Conservation (phyloP, 495 filamentous ascomycete genomes). For the Trichocladium uniseriatum region DNA sequence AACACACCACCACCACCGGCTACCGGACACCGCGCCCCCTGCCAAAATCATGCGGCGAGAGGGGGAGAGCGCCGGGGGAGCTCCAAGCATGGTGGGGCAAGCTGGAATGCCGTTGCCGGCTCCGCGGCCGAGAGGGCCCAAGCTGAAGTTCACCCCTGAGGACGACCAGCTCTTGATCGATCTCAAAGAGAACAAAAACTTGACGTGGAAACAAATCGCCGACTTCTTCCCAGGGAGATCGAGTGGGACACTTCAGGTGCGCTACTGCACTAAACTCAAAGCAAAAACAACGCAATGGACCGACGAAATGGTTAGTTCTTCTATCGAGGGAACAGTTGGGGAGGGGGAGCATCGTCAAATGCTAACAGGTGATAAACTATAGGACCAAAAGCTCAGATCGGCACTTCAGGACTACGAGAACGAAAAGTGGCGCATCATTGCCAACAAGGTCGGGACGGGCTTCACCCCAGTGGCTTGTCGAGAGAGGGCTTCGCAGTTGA, state of each 20-base stretch:
- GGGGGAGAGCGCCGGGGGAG: slow-evolving; percentile 39
- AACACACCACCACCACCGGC: slow-evolving; percentile 64
- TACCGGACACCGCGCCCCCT: slow-evolving; percentile 55
- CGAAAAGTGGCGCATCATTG: slow-evolving; percentile 80
- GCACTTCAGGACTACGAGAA: slow-evolving; percentile 83
- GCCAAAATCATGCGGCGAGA: slow-evolving; percentile 48
- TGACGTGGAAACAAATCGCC: slow-evolving; percentile 93
- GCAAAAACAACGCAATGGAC: slow-evolving; percentile 89
- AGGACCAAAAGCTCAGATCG: slow-evolving; percentile 70
- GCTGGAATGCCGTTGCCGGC: slow-evolving; percentile 75
- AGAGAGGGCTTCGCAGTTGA: slow-evolving; percentile 60
- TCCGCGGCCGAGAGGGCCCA: slow-evolving; percentile 66
- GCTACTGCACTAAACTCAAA: slow-evolving; percentile 89
- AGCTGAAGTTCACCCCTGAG: slow-evolving; percentile 82
- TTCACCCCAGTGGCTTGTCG: slow-evolving; percentile 78
- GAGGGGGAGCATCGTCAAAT: not conserved
- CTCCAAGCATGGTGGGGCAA: slow-evolving; percentile 68
- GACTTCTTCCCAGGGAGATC: slow-evolving; percentile 88
- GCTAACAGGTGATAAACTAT: slow-evolving; percentile 11
- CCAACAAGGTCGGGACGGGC: slow-evolving; percentile 76
- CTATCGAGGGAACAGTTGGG: not conserved
- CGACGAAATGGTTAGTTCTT: slow-evolving; percentile 67
- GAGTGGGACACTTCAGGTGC: slow-evolving; percentile 80
- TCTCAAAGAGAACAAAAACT: slow-evolving; percentile 81
- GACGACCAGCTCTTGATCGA: slow-evolving; percentile 78